Percentiles rank a stretch among this genome's conserved stretches.
phyloP scores from a whole-genome alignment of 208 protist species.

The Leishmania major region DNA sequence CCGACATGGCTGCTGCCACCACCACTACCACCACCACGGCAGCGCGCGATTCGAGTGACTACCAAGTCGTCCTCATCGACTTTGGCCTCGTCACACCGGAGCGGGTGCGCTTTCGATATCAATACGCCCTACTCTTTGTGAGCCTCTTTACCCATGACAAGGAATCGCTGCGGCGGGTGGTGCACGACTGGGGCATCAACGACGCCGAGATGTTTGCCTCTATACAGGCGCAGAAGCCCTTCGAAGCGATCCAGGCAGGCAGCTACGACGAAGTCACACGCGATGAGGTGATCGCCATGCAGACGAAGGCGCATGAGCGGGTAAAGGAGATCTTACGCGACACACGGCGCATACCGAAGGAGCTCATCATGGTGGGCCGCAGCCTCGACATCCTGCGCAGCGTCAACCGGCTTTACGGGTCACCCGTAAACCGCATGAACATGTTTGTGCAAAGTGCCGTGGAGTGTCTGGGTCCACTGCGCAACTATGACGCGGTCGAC shows the following conservation, averaged over 20 bases:
- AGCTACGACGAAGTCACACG: slow-evolving; percentile 66
- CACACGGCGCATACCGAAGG: slow-evolving; percentile 63
- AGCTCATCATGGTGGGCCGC: slow-evolving; percentile 74
- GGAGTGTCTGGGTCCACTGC: slow-evolving; percentile 55
- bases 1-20: neutral
- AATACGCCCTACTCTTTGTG: slow-evolving; percentile 82
- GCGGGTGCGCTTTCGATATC: slow-evolving; percentile 73
- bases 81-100: slow-evolving; percentile 78
- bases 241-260: slow-evolving; percentile 49
- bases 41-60: slow-evolving; percentile 23
- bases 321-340: slow-evolving; percentile 54
- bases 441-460: slow-evolving; percentile 75
- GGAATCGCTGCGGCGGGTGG: slow-evolving; percentile 47
- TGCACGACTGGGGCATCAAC: slow-evolving; percentile 71
- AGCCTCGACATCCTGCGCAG: slow-evolving; percentile 83
- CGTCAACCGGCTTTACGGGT: slow-evolving; percentile 81
- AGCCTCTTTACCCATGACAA: slow-evolving; percentile 75
- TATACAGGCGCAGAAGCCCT: slow-evolving; percentile 78
- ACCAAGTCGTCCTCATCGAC: slow-evolving; percentile 79
- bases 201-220: slow-evolving; percentile 79
- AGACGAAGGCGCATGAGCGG: slow-evolving; percentile 40
- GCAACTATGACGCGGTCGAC: slow-evolving; percentile 58
- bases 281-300: slow-evolving; percentile 68
- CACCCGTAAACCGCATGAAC: slow-evolving; percentile 79
- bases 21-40: slow-evolving; percentile 1